phyloP scores from a whole-genome alignment of 2,329 filamentous ascomycete genomes.

The Apiospora rasikravindrae region DNA sequence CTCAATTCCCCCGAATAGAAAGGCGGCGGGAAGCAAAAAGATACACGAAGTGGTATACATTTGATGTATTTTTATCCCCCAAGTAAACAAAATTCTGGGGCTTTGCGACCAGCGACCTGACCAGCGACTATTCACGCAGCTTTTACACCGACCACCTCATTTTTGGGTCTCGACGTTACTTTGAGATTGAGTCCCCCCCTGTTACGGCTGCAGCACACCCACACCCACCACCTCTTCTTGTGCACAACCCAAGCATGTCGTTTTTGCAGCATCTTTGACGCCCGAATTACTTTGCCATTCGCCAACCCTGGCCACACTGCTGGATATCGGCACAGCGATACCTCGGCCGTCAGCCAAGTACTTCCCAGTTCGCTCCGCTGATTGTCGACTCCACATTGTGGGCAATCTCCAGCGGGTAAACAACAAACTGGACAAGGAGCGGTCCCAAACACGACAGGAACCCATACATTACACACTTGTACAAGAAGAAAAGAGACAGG shows the following conservation, averaged over 20 bases:
- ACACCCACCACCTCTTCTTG: not conserved
- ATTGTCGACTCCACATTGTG: conserved; percentile 17
- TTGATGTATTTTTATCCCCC: conserved; percentile 1
- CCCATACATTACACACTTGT: conserved; percentile 16
- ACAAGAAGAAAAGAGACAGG: conserved; percentile 15
- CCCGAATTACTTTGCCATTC: conserved; percentile 4
- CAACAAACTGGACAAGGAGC: conserved; percentile 16
- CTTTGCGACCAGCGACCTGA: conserved; percentile 13
- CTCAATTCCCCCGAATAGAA: not conserved
- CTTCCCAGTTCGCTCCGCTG: conserved; percentile 13
- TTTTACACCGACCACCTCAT: conserved; percentile 14
- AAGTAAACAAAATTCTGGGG: conserved; percentile 9
- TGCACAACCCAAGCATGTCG: conserved; percentile 9
- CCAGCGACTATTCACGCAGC: not conserved
- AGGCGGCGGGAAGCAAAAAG: not conserved
- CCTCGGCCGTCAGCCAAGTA: conserved; percentile 12
- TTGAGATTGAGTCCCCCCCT: conserved; percentile 8
- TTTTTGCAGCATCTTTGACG: conserved; percentile 11
- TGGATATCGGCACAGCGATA: conserved; percentile 13
- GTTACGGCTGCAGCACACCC: conserved; percentile 11
- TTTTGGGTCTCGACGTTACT: conserved; percentile 16
- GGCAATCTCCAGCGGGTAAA: conserved; percentile 20
- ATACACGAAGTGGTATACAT: not conserved
- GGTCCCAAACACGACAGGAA: conserved; percentile 17
- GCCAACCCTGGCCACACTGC: not conserved